These are phyloP conservation scores for Yamadazyma spencermartinsiae DNA, from an alignment of 1,139 yeast species.

Conservation along the genomic window DNA sequence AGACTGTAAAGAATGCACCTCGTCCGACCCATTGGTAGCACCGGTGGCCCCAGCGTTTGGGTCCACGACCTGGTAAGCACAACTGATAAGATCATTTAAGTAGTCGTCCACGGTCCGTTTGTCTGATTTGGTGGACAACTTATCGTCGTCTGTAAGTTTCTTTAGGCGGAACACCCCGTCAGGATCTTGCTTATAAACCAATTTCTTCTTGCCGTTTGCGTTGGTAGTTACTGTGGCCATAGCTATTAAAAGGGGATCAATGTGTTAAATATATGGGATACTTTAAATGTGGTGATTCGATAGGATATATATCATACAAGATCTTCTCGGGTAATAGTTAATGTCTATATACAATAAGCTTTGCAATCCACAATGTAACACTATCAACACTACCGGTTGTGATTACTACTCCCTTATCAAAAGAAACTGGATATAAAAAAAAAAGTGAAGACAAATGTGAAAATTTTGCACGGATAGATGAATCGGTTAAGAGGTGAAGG, in stretches of 20 bases:
- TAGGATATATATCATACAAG: too few species aligned
- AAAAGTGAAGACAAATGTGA: too few species aligned
- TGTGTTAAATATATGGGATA: neutral
- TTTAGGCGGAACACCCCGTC: slow-evolving; percentile 46
- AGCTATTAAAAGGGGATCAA: neutral
- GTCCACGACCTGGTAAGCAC: slow-evolving; percentile 25
- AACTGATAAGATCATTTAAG: slow-evolving; percentile 30
- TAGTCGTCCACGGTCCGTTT: slow-evolving; percentile 27
- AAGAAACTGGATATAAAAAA: too few species aligned
- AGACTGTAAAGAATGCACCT: slow-evolving; percentile 4
- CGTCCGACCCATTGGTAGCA: too few species aligned
- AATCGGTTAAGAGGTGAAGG: too few species aligned
- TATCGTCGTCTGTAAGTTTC: slow-evolving; percentile 23
- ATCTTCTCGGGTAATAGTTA: too few species aligned
- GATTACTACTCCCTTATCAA: too few species aligned
- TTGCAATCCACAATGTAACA: too few species aligned
- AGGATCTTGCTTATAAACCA: slow-evolving; percentile 41
- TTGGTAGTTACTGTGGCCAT: slow-evolving; percentile 13
- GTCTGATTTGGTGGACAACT: slow-evolving; percentile 17
- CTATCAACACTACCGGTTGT: too few species aligned
- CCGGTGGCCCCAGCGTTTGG: slow-evolving; percentile 10
- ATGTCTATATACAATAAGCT: too few species aligned
- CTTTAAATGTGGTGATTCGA: too few species aligned
- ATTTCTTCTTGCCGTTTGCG: slow-evolving; percentile 24
- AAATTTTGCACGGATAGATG: too few species aligned